phyloP scores from a whole-genome alignment of 2,329 filamentous ascomycete genomes.

The Penicillium sp. region DNA sequence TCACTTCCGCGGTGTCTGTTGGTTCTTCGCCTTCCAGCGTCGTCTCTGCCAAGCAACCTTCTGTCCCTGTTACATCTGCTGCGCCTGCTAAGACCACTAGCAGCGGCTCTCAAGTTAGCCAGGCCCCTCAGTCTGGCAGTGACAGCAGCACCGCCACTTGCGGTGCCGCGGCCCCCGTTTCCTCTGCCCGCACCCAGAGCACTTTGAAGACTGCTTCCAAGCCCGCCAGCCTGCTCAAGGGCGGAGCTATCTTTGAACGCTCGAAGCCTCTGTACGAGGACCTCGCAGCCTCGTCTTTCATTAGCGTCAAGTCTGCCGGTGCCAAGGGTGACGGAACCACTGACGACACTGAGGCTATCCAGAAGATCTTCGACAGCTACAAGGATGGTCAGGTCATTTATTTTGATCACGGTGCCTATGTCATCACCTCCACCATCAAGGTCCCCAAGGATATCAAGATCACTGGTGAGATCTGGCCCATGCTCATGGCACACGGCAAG shows the following conservation, averaged over 20 bases:
- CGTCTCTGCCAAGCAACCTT: neutral
- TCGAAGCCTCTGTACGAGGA: conserved; percentile 86
- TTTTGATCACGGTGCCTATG: conserved; percentile 64
- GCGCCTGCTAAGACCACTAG: conserved; percentile 11
- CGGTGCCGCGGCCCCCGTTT: conserved; percentile 33
- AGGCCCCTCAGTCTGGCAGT: conserved; percentile 13
- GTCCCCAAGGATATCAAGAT: conserved; percentile 77
- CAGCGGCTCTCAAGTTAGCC: conserved; percentile 6
- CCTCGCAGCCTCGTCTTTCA: conserved; percentile 66
- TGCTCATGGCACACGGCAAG: conserved; percentile 78
- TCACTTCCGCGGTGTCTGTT: conserved; percentile 7
- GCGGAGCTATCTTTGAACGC: conserved; percentile 74
- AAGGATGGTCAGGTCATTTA: conserved; percentile 61
- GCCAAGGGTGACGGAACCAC: conserved; percentile 84
- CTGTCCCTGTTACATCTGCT: conserved; percentile 10
- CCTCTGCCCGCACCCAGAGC: conserved; percentile 57
- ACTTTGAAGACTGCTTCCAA: conserved; percentile 58
- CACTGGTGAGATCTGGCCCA: conserved; percentile 85
- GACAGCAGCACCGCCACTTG: conserved; percentile 18
- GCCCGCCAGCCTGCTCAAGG: conserved; percentile 63
- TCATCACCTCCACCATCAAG: conserved; percentile 60
- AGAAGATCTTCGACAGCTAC: conserved; percentile 70
- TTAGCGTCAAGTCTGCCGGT: conserved; percentile 78
- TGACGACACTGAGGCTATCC: conserved; percentile 84
- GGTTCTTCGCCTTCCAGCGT: neutral